Base-by-base conservation (phyloP, 768 basidiomycete genomes). In the Panaeolus cyanescens region DNA sequence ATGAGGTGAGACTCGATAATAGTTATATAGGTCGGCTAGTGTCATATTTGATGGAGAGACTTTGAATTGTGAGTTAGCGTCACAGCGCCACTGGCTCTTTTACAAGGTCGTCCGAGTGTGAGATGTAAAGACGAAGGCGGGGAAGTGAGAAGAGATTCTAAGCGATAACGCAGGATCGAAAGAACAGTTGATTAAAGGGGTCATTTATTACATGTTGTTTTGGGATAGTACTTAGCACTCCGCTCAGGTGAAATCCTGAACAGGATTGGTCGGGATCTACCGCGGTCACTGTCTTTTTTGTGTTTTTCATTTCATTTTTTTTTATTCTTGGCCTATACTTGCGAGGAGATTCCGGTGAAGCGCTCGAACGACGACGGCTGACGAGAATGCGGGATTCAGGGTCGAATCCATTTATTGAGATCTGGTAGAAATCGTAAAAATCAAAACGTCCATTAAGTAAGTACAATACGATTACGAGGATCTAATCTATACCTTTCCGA, bases 11-110 rank as follows among this genome's bases (percentile, higher is more conserved):
- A 64, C 59, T 39, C 62, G 67, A 57, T 61, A 65, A 42, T 66
- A 61, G 62, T 68, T 71, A 71, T 70, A 71, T 71, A 71, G 67
- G 60, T 67, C 57, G 61, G 64, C 64, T 58, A 67, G 62, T 39
- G 59, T 62, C 67, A 68, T 66, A 50, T 60, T n/a, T 66, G 68
- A 71, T 70, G 64, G 66, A 62, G 60, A 63, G 54, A 32, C 50
- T 60, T 62, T 59, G 58, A 63, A 65, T 64, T 60, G 58, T 62
- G 40, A 56, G 64, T 60, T 54, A 59, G 61, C 54, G 64, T 65
- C 62, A 66, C 65, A 62, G 61, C 62, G 59, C 60, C 64, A 61
- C 66, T 62, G 62, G 13, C 54, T 50, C 45, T 50, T n/a, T 25
- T 25, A 50, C 45, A 50, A 50, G 54, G 34, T 60, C 68, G 67